These are phyloP conservation scores for Phellinidium pouzarii DNA, from an alignment of 1,284 basidiomycete species.

Conservation along the genomic window DNA sequence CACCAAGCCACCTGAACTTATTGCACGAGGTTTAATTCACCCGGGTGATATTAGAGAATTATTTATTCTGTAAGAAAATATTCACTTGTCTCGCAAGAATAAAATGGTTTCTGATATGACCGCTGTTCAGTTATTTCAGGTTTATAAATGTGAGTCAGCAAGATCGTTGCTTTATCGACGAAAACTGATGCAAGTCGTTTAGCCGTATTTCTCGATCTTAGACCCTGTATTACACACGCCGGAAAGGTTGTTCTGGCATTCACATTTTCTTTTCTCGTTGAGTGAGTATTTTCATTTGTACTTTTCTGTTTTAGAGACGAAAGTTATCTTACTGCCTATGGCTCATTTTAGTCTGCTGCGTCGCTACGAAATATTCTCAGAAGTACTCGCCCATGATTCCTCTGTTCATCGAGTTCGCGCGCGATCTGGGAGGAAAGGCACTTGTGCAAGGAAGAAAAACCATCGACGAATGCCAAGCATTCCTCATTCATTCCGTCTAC, in stretches of 20 bases:
- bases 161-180: neutral
- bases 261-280: constrained; percentile 54
- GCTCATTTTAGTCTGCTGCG: constrained; percentile 38
- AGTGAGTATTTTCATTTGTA: constrained; percentile 34
- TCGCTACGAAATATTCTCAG: constrained; percentile 32
- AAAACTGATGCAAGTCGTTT: constrained; percentile 7
- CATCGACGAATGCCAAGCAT: constrained; percentile 54
- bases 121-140: constrained; percentile 41
- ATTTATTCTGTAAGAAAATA: constrained; percentile 45
- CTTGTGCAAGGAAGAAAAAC: constrained; percentile 42
- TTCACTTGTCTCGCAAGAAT: neutral
- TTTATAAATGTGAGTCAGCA: constrained; percentile 38
- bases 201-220: constrained; percentile 52
- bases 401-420: constrained; percentile 42
- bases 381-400: constrained; percentile 10
- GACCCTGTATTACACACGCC: constrained; percentile 51
- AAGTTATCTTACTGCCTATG: neutral
- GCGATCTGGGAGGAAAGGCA: constrained; percentile 43
- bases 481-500: constrained; percentile 44
- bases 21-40: constrained; percentile 39
- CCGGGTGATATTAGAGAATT: constrained; percentile 54
- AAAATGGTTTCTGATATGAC: neutral
- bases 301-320: neutral
- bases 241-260: constrained; percentile 39
- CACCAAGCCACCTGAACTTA: constrained; percentile 32